A percentile compares a stretch with the other conserved stretches of the same genome.
These are phyloP conservation scores for Wallacemonas collosoma DNA, from an alignment of 208 protist genomes.

Conservation along the genomic window DNA sequence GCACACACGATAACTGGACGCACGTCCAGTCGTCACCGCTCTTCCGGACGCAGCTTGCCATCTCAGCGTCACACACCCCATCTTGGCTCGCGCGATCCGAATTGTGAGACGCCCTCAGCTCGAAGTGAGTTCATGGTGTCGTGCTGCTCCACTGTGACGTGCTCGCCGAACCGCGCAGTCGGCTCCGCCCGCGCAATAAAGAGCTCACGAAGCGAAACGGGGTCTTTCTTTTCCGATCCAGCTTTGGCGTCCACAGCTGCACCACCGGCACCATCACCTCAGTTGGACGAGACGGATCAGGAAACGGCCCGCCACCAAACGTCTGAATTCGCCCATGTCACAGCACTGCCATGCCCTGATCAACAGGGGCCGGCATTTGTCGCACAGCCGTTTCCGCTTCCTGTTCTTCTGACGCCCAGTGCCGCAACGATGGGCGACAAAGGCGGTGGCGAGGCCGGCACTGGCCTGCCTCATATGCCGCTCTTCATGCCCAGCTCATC, in stretches of 20 bases:
- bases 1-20: conserved; percentile 4
- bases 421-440: neutral
- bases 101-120: conserved; percentile 5
- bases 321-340: too few species aligned
- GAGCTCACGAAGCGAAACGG: conserved; percentile 9
- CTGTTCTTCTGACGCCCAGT: conserved; percentile 32
- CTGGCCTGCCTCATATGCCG: conserved; percentile 18
- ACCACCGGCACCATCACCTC: neutral
- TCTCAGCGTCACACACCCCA: conserved; percentile 6
- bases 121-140: conserved; percentile 17
- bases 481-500: neutral
- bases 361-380: neutral
- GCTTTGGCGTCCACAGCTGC: conserved; percentile 1
- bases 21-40: conserved; percentile 4
- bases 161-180: neutral
- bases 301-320: neutral
- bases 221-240: conserved; percentile 12
- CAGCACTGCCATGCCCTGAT: too few species aligned
- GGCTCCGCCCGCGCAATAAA: neutral
- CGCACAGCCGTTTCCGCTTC: conserved; percentile 26
- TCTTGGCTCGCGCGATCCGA: neutral
- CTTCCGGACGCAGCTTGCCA: neutral
- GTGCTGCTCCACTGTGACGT: conserved; percentile 13
- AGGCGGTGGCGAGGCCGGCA: conserved; percentile 9
- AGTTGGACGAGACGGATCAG: neutral